Percentiles rank a stretch among this genome's conserved stretches.
Evolutionary conservation across 495 filamentous ascomycete genomes (phyloP).

Genomic region (Sabuloglossum arenarium): DNA sequence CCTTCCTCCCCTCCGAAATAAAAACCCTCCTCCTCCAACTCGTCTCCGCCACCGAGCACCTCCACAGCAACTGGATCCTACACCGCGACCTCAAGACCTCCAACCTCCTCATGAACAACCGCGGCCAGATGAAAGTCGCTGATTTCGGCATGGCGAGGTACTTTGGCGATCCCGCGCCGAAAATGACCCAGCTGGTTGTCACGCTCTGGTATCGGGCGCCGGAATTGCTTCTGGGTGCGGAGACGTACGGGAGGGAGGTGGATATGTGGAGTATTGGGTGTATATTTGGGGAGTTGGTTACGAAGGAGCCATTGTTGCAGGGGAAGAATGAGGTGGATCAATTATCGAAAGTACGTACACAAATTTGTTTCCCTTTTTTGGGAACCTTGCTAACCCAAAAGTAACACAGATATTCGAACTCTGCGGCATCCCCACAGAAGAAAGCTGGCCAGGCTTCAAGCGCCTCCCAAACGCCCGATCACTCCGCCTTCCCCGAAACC

Average conservation of each 20-base stretch:
- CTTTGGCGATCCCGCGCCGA: constrained; percentile 52
- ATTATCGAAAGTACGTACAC: constrained; percentile 28
- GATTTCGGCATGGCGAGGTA: constrained; percentile 97
- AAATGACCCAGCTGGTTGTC: constrained; percentile 84
- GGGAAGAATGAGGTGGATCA: constrained; percentile 93
- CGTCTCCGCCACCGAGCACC: constrained; percentile 57
- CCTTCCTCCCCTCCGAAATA: constrained; percentile 79
- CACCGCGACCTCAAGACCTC: constrained; percentile 95
- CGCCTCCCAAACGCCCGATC: constrained; percentile 76
- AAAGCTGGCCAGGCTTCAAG: constrained; percentile 70
- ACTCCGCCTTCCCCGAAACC: constrained; percentile 45
- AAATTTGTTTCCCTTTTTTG: background rate
- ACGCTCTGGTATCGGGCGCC: constrained; percentile 94
- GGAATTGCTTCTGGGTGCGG: constrained; percentile 69
- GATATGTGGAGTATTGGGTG: constrained; percentile 96
- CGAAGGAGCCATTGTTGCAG: constrained; percentile 65
- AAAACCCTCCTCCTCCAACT: constrained; percentile 82
- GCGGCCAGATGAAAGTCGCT: constrained; percentile 84
- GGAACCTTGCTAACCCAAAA: background rate
- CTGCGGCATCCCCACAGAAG: constrained; percentile 72
- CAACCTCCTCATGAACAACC: constrained; percentile 89
- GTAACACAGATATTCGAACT: constrained; percentile 56
- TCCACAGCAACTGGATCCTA: constrained; percentile 82
- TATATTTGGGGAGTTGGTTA: constrained; percentile 84
- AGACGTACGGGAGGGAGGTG: constrained; percentile 52